These are phyloP conservation scores for Patellaria atrata DNA, from an alignment of 495 filamentous ascomycete genomes.

Conservation along the genomic window DNA sequence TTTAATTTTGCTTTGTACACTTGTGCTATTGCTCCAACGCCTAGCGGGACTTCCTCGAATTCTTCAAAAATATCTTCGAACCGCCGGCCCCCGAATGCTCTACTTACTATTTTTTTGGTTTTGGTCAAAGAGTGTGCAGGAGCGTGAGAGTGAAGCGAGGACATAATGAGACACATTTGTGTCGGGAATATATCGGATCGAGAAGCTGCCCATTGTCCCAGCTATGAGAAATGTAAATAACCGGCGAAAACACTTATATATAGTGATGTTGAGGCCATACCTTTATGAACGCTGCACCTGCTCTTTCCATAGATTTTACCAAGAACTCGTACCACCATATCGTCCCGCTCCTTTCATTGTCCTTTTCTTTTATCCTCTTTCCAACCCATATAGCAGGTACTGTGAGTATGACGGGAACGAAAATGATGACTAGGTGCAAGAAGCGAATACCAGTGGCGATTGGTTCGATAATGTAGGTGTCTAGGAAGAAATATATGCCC, in stretches of 20 bases:
- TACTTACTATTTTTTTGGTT: constrained; percentile 63
- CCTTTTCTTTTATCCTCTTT: constrained; percentile 36
- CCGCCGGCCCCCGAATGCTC: constrained; percentile 62
- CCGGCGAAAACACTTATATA: constrained; percentile 1
- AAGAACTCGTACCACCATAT: constrained; percentile 93
- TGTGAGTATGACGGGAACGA: constrained; percentile 71
- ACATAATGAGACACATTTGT: constrained; percentile 86
- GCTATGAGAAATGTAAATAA: constrained; percentile 34
- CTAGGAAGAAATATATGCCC: constrained; percentile 45
- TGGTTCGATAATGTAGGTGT: constrained; percentile 68
- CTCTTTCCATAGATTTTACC: constrained; percentile 79
- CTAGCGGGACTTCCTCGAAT: constrained; percentile 79
- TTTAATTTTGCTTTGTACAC: constrained; percentile 94
- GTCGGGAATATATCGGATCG: constrained; percentile 95
- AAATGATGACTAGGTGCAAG: constrained; percentile 70
- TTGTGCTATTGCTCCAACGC: constrained; percentile 94
- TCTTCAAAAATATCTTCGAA: constrained; percentile 96
- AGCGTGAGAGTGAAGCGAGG: constrained; percentile 83
- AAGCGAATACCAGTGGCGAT: constrained; percentile 78
- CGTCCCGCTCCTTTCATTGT: constrained; percentile 61
- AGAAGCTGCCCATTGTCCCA: constrained; percentile 98
- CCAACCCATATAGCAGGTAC: constrained; percentile 77
- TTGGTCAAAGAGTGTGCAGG: constrained; percentile 74
- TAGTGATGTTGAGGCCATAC: constrained; percentile 29
- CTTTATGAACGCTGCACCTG: constrained; percentile 97